Base-by-base conservation (phyloP, 2,329 filamentous ascomycete genomes). In the Nigrograna mackinnonii region DNA sequence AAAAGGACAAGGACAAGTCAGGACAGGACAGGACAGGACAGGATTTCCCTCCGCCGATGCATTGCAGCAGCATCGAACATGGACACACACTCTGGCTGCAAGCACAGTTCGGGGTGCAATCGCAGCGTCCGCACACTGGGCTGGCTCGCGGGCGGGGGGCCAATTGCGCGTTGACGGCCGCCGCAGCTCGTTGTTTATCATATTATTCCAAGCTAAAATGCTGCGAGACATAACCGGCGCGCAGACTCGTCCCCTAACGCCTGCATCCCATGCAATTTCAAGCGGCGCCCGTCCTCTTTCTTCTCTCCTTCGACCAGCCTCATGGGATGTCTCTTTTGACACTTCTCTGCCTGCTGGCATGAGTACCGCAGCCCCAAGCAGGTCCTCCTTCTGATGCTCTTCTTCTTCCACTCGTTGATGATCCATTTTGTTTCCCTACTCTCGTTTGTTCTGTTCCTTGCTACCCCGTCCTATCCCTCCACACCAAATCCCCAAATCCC, bases 391-490 rank as follows among this genome's bases (percentile, higher is more conserved):
- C 46, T 44, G 32, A 49, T 46, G 43, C 39, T 49, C 49, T 43
- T 43, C 47, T 47, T 43, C 40, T 51, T 49, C 43, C 50, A 30
- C 46, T 51, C 43, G 43, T 51, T 54, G 42, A 9, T 9, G 13
- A 12, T 20, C 43, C 43, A 48, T 50, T 60, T 50, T 49, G 46
- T 59, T 58, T 57, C 51, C 49, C 46, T 54, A 59, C 56, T 54
- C 52, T 62, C 58, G 57, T 59, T 62, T 51, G 45, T 46, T 45
- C 47, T 43, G 43, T 50, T 54, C 47, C 42, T 41, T n/a, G n/a
- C 11, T 20, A 12, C 17, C 19, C 22, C 11, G 16, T 36, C 19
- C 34, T 43, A 40, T 52, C 52, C 49, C 42, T 41, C 22, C n/a
- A n/a, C n/a, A n/a, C n/a, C n/a, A n/a, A n/a, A n/a, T 44, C n/a